Percentiles rank a stretch among this genome's conserved stretches.
Evolutionary conservation across 2,329 filamentous ascomycete species (phyloP).

Genomic region (Pleomassaria siparia): DNA sequence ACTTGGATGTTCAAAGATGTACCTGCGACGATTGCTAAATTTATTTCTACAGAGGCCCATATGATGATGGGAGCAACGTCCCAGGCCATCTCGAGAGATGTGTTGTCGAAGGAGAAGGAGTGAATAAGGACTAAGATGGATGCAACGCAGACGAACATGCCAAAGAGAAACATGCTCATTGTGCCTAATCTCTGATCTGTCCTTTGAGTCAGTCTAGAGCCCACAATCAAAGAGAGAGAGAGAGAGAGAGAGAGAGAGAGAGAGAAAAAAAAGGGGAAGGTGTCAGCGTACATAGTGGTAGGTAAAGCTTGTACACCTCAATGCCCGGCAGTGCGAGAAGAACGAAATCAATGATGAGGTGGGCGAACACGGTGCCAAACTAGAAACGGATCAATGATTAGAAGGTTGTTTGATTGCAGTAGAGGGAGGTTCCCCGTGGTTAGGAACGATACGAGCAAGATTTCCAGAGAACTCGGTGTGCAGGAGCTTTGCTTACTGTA

Average conservation of each 20-base stretch:
- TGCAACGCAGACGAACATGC: conserved; percentile 16
- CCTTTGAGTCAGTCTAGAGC: neutral
- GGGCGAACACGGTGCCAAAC: conserved; percentile 34
- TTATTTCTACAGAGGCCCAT: conserved; percentile 18
- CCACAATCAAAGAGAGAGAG: neutral
- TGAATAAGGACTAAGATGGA: conserved; percentile 13
- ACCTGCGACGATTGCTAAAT: conserved; percentile 18
- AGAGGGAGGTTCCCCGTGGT: no score
- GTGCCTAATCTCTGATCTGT: conserved; percentile 8
- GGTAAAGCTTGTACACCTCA: conserved; percentile 34
- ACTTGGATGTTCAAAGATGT: neutral
- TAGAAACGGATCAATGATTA: conserved; percentile 11
- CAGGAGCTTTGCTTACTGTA: neutral
- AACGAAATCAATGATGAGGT: conserved; percentile 35
- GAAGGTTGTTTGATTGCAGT: neutral
- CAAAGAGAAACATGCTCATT: conserved; percentile 59
- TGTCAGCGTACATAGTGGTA: conserved; percentile 10
- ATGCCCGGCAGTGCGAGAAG: conserved; percentile 37
- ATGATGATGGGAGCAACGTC: conserved; percentile 14
- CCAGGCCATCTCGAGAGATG: conserved; percentile 13
- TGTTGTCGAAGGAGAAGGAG: conserved; percentile 7
- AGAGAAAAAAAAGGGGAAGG: neutral
- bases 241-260: neutral
- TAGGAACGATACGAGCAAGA: neutral
- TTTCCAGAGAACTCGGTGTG: neutral